These are phyloP conservation scores for Quercus lobata DNA, from an alignment of 331 rosid species.

Conservation along the genomic window DNA sequence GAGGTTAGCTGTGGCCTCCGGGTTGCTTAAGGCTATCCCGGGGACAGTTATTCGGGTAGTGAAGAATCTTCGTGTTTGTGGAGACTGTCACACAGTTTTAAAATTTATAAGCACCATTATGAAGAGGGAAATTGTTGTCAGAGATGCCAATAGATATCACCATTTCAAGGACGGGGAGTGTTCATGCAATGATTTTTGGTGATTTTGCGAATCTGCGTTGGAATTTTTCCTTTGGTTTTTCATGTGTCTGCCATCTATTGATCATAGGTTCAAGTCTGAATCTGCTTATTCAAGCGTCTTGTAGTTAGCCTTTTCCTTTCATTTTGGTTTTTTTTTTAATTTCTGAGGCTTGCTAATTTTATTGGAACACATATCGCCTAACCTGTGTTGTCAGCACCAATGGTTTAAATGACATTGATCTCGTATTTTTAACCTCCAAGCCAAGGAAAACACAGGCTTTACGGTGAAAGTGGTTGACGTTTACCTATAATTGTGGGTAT, in stretches of 20 bases:
- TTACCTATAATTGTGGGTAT: too few species aligned
- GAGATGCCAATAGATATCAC: slow-evolving; percentile 74
- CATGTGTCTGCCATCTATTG: neutral
- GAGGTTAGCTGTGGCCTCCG: slow-evolving; percentile 73
- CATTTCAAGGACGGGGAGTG: slow-evolving; percentile 68
- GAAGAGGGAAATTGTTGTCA: slow-evolving; percentile 59
- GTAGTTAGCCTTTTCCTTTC: neutral
- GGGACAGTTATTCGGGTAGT: slow-evolving; percentile 62
- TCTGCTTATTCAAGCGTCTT: neutral
- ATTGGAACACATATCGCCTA: neutral
- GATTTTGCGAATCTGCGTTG: slow-evolving; percentile 4
- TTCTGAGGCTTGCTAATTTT: neutral
- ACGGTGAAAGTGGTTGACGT: neutral
- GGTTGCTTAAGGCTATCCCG: slow-evolving; percentile 58
- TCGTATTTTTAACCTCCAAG: neutral
- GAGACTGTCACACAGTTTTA: slow-evolving; percentile 76
- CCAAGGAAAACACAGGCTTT: neutral
- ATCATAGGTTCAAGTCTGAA: neutral
- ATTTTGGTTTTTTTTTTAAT: neutral
- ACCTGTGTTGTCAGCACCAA: neutral
- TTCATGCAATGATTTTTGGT: slow-evolving; percentile 85
- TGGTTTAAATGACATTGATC: neutral
- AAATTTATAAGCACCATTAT: slow-evolving; percentile 59
- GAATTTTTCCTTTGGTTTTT: neutral
- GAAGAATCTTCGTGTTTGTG: slow-evolving; percentile 76